These are phyloP conservation scores for Coniella lustricola DNA, from an alignment of 2,329 filamentous ascomycete species.

Conservation along the genomic window DNA sequence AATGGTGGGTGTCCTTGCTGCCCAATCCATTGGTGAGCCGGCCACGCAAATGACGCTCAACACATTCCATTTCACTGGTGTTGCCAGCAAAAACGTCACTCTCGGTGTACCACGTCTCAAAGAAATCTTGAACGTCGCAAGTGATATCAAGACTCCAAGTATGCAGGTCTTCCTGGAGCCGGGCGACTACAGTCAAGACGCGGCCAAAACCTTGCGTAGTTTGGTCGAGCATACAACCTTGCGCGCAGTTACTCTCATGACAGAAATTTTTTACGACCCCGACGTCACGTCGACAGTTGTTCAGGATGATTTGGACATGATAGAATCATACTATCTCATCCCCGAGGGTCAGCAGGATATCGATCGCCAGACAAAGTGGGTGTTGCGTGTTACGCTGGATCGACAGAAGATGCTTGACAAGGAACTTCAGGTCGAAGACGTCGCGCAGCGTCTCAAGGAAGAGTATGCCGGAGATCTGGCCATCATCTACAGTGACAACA, in stretches of 20 bases:
- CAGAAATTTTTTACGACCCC: constrained; percentile 97
- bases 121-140: constrained; percentile 97
- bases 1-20: constrained; percentile 96
- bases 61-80: constrained; percentile 99
- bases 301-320: constrained; percentile 82
- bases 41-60: constrained; percentile 99
- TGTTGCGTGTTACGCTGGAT: constrained; percentile 87
- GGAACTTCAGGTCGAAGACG: constrained; percentile 83
- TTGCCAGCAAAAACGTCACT: constrained; percentile 98
- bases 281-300: constrained; percentile 82
- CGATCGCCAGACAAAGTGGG: constrained; percentile 84
- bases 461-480: constrained; percentile 80
- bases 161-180: constrained; percentile 85
- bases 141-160: constrained; percentile 96
- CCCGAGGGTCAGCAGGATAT: constrained; percentile 63
- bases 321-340: constrained; percentile 94
- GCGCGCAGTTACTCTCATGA: constrained; percentile 81
- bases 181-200: constrained; percentile 50
- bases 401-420: constrained; percentile 94
- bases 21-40: constrained; percentile 97
- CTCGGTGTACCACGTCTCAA: constrained; percentile 98
- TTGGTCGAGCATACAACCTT: constrained; percentile 91
- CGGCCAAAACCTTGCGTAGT: constrained; percentile 79
- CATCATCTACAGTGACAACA: constrained; percentile 96
- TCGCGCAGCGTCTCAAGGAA: constrained; percentile 82